Evolutionary conservation across 805 yeast genomes (phyloP).

Genomic region (Wickerhamiella alocasiicola): DNA sequence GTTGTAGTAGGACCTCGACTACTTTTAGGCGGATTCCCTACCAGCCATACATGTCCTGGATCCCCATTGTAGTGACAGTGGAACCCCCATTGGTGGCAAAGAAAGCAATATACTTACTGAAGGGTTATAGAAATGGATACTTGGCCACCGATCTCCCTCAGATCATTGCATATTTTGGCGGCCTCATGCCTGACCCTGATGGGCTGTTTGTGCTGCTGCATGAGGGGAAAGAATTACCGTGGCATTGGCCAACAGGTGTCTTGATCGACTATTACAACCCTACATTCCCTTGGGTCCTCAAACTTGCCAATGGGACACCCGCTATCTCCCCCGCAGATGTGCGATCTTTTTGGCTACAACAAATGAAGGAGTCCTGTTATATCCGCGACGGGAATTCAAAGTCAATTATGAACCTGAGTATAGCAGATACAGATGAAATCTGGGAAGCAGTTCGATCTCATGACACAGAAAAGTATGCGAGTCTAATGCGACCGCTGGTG

Average conservation of each 20-base stretch:
- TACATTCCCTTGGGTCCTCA: neutral
- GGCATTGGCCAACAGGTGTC: slow-evolving; percentile 20
- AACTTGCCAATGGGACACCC: neutral
- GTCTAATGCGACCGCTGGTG: slow-evolving; percentile 18
- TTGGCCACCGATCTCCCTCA: slow-evolving; percentile 12
- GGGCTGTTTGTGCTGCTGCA: neutral
- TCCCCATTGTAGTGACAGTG: slow-evolving; percentile 10
- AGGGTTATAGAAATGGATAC: slow-evolving; percentile 10
- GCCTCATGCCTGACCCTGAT: slow-evolving; percentile 11
- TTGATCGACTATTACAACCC: slow-evolving; percentile 13
- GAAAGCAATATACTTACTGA: neutral
- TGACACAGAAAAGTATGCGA: slow-evolving; percentile 23
- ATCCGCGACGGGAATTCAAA: slow-evolving; percentile 68
- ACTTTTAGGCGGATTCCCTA: no score
- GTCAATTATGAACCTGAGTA: slow-evolving; percentile 64
- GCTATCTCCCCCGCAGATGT: slow-evolving; percentile 22
- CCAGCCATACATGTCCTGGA: no score
- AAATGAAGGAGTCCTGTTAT: slow-evolving; percentile 69
- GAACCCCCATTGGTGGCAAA: slow-evolving; percentile 8
- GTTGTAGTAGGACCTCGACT: no score
- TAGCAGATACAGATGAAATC: slow-evolving; percentile 42
- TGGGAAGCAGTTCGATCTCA: slow-evolving; percentile 32
- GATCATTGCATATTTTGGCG: slow-evolving; percentile 15
- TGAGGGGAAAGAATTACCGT: slow-evolving; percentile 10
- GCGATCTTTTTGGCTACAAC: slow-evolving; percentile 55